Evolutionary conservation across 75 land plant genomes (phyloP), one percentile per base, ranked within the genome.

Genomic region (Pinus taeda): DNA sequence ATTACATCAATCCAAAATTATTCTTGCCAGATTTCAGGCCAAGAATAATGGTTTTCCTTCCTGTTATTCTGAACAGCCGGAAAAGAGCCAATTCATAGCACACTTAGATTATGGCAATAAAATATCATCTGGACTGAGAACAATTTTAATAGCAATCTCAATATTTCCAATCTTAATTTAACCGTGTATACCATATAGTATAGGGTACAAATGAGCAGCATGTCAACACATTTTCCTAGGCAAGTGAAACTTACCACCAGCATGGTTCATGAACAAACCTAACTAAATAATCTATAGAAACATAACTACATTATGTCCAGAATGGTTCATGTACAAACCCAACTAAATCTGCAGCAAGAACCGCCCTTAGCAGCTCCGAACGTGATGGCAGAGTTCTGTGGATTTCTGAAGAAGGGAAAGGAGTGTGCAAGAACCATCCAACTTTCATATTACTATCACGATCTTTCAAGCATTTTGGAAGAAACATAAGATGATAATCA

Each of bases 371-470:
- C 18, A 97, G 81, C 75, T 97, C 99, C 21, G 96, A 88, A 59
- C 99, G 85, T 63, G 93, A 90, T 75, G 99, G 99, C 21, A 97
- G 77, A 6, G 94, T 97, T 75, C 96, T 90, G 79, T 97, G 93
- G 60, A 97, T 95, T 81, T 97, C 99, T 71, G 98, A 95, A 29
- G 99, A 95, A 60, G 99, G 99, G 78, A 97, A 97, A 1, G 99
- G 99, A 13, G 99, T 97, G 74, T 97, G 99, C 59, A 97, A 89
- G 80, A 97, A 97, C 99, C 99, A 97, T 18, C 99, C 99, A 76
- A 97, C 99, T 86, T 97, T 97, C 91, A 97, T 90, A 4, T 80
- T 82, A 60, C 80, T 81, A 71, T 97, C 82, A 59, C 87, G 61
- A 12, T 93, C 87, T 83, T 97, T 97, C 4, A 97, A 79, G 84